These are phyloP conservation scores for Henckelia pumila DNA, from an alignment of 257 asterid species.

Conservation along the genomic window DNA sequence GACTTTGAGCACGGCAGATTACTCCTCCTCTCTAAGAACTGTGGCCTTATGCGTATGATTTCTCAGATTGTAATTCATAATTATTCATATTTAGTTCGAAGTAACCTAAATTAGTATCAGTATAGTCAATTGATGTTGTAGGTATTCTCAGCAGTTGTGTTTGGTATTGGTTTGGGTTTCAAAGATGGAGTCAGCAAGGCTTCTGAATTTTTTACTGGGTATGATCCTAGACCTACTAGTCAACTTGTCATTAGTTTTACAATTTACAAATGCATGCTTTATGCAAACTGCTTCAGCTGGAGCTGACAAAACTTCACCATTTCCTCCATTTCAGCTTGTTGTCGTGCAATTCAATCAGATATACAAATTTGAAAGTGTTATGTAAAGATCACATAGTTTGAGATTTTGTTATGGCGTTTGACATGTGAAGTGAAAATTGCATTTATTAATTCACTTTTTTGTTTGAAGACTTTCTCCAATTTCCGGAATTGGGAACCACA, in stretches of 20 bases:
- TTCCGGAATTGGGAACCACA: not conserved
- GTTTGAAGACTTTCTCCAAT: not conserved
- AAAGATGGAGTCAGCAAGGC: constrained; percentile 76
- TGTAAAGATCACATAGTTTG: not conserved
- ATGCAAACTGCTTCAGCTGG: constrained; percentile 10
- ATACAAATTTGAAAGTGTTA: not conserved
- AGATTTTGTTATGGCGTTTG: not conserved
- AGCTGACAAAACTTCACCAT: constrained; percentile 2
- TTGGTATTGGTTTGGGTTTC: constrained; percentile 89
- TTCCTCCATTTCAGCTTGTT: not conserved
- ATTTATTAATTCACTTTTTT: not conserved
- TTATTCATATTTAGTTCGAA: constrained; percentile 21
- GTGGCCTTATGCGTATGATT: constrained; percentile 83
- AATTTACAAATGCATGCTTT: constrained; percentile 9
- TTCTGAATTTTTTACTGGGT: constrained; percentile 97
- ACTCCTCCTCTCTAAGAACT: constrained; percentile 64
- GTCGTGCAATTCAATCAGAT: not conserved
- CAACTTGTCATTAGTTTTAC: not conserved
- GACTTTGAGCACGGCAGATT: constrained; percentile 35
- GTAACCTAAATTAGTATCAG: constrained; percentile 46
- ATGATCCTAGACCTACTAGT: constrained; percentile 30
- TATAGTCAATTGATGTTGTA: constrained; percentile 52
- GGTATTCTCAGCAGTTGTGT: constrained; percentile 86
- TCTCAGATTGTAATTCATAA: constrained; percentile 14
- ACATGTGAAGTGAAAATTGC: not conserved